A percentile compares a stretch with the other conserved stretches of the same genome.
Evolutionary conservation across 768 basidiomycete genomes (phyloP).

Genomic region (Gelatoporia subvermispora): DNA sequence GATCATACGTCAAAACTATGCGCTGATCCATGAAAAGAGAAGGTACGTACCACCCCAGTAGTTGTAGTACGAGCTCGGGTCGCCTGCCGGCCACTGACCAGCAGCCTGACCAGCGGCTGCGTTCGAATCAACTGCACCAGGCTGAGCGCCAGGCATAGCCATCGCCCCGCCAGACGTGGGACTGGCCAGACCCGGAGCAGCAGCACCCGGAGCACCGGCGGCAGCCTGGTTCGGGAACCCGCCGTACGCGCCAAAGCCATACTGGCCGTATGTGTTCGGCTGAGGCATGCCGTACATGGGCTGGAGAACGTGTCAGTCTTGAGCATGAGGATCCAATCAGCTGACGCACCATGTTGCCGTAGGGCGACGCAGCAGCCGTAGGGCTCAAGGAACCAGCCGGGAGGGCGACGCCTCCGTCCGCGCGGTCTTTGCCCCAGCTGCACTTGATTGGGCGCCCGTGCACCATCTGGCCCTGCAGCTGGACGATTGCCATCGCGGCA

Average conservation of each 20-base stretch:
- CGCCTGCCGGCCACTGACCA: constrained; percentile 72
- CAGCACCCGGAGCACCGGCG: constrained; percentile 40
- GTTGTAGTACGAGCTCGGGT: constrained; percentile 74
- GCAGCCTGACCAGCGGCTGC: constrained; percentile 49
- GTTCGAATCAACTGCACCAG: constrained; percentile 42
- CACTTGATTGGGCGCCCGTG: constrained; percentile 97
- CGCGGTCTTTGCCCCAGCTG: constrained; percentile 97
- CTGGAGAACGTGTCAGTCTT: constrained; percentile 29
- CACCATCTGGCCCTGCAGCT: constrained; percentile 94
- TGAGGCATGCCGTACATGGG: constrained; percentile 92
- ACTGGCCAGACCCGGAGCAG: constrained; percentile 47
- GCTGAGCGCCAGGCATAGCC: constrained; percentile 47
- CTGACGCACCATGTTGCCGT: constrained; percentile 71
- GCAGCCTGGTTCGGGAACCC: constrained; percentile 57
- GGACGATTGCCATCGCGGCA: constrained; percentile 96
- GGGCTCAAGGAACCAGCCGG: constrained; percentile 52
- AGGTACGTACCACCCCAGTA: constrained; percentile 73
- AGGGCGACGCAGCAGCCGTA: constrained; percentile 53
- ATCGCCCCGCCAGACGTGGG: constrained; percentile 50
- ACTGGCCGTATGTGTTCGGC: constrained; percentile 72
- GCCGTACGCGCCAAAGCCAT: constrained; percentile 70
- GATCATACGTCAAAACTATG: constrained; percentile 2
- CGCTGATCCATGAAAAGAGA: not conserved
- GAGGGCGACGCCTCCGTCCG: constrained; percentile 59
- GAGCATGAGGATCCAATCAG: not conserved